Conservation (phyloP, 345 rosid genomes). For the Melastoma malabathricum region DNA sequence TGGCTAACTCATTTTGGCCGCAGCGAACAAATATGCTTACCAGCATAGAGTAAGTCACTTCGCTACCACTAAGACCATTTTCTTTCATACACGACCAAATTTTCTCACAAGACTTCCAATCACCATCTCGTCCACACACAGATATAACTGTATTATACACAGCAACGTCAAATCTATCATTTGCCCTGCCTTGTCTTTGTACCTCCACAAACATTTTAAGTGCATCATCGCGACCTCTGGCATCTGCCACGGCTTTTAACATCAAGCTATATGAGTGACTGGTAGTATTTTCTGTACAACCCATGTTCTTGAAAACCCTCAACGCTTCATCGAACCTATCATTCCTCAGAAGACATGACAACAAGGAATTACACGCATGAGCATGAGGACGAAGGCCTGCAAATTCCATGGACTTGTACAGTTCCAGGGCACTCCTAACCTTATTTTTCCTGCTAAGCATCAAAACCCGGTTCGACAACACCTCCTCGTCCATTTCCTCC, state of each 20-base stretch:
- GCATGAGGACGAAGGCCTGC: conserved; percentile 29
- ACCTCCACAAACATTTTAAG: conserved; percentile 37
- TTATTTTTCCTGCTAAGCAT: conserved; percentile 63
- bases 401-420: conserved; percentile 46
- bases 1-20: conserved; percentile 43
- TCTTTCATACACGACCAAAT: conserved; percentile 50
- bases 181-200: conserved; percentile 23
- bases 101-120: conserved; percentile 44
- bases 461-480: conserved; percentile 50
- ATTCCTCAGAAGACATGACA: conserved; percentile 53
- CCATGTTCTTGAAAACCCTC: conserved; percentile 45
- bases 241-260: conserved; percentile 48
- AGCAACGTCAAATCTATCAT: conserved; percentile 35
- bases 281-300: conserved; percentile 26
- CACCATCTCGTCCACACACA: conserved; percentile 39
- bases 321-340: conserved; percentile 27
- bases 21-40: conserved; percentile 62
- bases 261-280: conserved; percentile 56
- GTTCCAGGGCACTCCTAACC: conserved; percentile 51
- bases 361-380: conserved; percentile 63
- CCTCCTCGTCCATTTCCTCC: conserved; percentile 54
- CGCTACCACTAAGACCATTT: conserved; percentile 45
- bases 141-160: conserved; percentile 70
- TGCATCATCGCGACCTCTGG: conserved; percentile 40
- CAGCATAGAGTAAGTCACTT: conserved; percentile 46